phyloP scores from a whole-genome alignment of 371 early-diverging fungal species.

The Umbelopsis sp. region DNA sequence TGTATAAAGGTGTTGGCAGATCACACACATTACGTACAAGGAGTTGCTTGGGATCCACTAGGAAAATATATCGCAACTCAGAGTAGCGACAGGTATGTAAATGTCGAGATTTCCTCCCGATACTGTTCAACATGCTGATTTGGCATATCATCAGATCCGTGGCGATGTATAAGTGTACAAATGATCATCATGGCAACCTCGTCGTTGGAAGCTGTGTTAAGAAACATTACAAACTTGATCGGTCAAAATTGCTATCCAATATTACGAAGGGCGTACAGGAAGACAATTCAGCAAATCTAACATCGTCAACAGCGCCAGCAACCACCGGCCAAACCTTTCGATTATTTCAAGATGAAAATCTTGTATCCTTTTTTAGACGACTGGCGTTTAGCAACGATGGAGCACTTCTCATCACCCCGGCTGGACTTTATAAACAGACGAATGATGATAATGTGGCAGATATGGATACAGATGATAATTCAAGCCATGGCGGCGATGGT shows the following conservation, averaged over 20 bases:
- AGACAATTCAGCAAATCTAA: slow-evolving; percentile 14
- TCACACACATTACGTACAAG: slow-evolving; percentile 94
- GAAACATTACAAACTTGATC: slow-evolving; percentile 29
- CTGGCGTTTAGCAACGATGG: slow-evolving; percentile 92
- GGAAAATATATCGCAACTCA: slow-evolving; percentile 88
- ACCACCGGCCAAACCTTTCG: slow-evolving; percentile 34
- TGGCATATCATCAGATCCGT: slow-evolving; percentile 44
- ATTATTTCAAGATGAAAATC: slow-evolving; percentile 86
- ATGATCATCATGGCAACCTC: slow-evolving; percentile 27
- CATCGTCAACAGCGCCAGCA: slow-evolving; percentile 13
- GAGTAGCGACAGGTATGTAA: slow-evolving; percentile 83
- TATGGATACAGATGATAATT: slow-evolving; percentile 15
- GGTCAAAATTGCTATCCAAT: slow-evolving; percentile 29
- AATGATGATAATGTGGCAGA: slow-evolving; percentile 13
- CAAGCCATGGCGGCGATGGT: slow-evolving; percentile 25
- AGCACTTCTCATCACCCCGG: slow-evolving; percentile 79
- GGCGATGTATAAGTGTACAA: slow-evolving; percentile 44
- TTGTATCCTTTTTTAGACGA: slow-evolving; percentile 92
- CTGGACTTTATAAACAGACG: slow-evolving; percentile 64
- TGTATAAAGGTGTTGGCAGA: slow-evolving; percentile 83
- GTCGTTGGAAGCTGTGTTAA: slow-evolving; percentile 30
- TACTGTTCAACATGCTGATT: neutral
- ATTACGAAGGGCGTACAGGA: neutral
- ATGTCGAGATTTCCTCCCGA: neutral
- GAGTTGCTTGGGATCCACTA: slow-evolving; percentile 96